Base-by-base conservation (phyloP, 495 filamentous ascomycete species). In the Daldinia concentrica region DNA sequence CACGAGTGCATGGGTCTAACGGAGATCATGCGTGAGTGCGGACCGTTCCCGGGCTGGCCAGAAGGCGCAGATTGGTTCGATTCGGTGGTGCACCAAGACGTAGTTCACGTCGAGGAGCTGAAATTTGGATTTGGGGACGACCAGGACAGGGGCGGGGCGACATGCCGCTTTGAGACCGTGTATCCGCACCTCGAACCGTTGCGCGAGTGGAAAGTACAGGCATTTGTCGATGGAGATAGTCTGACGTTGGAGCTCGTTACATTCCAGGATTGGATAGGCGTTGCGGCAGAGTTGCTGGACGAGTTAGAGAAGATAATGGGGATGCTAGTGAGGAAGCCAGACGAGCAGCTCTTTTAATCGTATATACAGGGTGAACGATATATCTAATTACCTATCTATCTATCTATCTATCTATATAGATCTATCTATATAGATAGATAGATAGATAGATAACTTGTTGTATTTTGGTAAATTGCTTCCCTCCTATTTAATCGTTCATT, bases 181-280 rank as follows among this genome's bases (percentile, higher is more conserved):
- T 83, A 83, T 50, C 79, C 79, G 1, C 81, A 81, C 37, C 72
- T 78, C 50, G 82, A 83, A 54, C 82, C 82, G 6, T 57, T 83
- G 48, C 70, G 81, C 36, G 82, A 83, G 73, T 82, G 80, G 79
- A 83, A 84, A 72, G 72, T 82, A 17, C 82, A 83, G 73, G 81
- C 82, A 7, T 84, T 83, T 32, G 69, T 76, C 1, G 69, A 77
- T 27, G 79, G 76, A 0, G 79, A 82, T 55, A 79, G 51, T 11
- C 24, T 83, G 68, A 79, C 75, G 51, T 50, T 84, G 2, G 82
- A 84, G 72, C 76, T 84, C 52, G 77, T 83, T 24, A 83, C 81
- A 0, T 79, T 83, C 55, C 56, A 79, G 72, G 77, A 76, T 15
- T 83, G 82, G 82, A 74, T 70, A 22, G 77, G 75, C 2, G 74